A percentile compares a stretch with the other conserved stretches of the same genome.
Evolutionary conservation across 805 yeast species (phyloP).

Genomic region (Kluyveromyces lactis): DNA sequence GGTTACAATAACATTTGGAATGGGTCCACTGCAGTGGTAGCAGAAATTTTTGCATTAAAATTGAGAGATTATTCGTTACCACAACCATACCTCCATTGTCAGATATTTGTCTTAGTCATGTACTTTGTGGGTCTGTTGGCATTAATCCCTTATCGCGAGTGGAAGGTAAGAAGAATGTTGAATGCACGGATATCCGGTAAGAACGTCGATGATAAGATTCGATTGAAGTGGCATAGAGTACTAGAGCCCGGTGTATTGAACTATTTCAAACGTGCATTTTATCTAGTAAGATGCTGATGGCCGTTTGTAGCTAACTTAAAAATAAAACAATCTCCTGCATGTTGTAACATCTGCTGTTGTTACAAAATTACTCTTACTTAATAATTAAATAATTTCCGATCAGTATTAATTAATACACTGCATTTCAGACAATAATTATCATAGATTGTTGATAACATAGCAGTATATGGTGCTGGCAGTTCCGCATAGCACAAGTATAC

Average conservation of each 20-base stretch:
- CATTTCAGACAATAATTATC: neutral
- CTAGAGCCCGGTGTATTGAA: constrained; percentile 5
- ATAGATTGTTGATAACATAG: neutral
- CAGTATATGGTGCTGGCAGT: neutral
- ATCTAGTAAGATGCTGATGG: constrained; percentile 1
- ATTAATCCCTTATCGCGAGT: constrained; percentile 40
- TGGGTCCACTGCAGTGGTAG: constrained; percentile 29
- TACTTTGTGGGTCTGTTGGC: constrained; percentile 34
- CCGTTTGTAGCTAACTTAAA: no score
- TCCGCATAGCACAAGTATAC: neutral
- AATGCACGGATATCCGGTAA: constrained; percentile 1
- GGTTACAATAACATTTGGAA: constrained; percentile 17
- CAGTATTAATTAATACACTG: no score
- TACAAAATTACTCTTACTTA: no score
- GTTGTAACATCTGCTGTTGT: no score
- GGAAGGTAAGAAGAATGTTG: constrained; percentile 10
- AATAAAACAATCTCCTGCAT: no score
- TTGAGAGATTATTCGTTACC: constrained; percentile 22
- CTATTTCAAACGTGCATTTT: constrained; percentile 6
- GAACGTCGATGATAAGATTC: neutral
- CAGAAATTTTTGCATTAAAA: constrained; percentile 42
- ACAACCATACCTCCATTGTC: constrained; percentile 42
- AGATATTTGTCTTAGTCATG: constrained; percentile 41
- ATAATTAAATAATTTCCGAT: no score
- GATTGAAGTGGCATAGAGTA: neutral